Evolutionary conservation across 345 rosid species (phyloP).

Genomic region (Gossypium mustelinum): DNA sequence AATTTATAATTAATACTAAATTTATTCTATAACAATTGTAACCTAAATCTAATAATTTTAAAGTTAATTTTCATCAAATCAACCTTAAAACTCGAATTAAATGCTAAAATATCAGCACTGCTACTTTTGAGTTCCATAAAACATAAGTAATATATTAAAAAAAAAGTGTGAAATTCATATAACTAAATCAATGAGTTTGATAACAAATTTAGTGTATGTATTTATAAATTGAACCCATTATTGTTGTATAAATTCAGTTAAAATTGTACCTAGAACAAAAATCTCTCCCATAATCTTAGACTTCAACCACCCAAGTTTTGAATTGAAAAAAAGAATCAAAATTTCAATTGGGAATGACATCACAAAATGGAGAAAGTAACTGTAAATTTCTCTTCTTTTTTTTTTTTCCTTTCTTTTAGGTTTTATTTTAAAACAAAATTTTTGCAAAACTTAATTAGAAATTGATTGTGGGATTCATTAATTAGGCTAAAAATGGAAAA

Average conservation of each 20-base stretch:
- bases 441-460: not conserved
- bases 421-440: not conserved
- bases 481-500: not conserved
- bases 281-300: not conserved
- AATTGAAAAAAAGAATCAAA: not conserved
- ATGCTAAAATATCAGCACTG: too few species aligned
- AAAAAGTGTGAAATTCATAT: not conserved
- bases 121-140: not conserved
- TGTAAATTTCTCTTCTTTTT: not conserved
- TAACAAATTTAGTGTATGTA: not conserved
- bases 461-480: not conserved
- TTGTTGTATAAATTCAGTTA: not conserved
- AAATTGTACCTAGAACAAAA: not conserved
- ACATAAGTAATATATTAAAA: not conserved
- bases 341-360: not conserved
- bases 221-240: not conserved
- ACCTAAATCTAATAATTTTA: too few species aligned
- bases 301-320: not conserved
- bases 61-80: too few species aligned
- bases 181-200: not conserved
- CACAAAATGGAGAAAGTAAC: not conserved
- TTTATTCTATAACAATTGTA: too few species aligned
- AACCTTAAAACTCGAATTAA: too few species aligned
- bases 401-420: too few species aligned
- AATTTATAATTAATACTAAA: too few species aligned